Base-by-base conservation (phyloP, 805 yeast species). In the Metschnikowia peoriensis region DNA sequence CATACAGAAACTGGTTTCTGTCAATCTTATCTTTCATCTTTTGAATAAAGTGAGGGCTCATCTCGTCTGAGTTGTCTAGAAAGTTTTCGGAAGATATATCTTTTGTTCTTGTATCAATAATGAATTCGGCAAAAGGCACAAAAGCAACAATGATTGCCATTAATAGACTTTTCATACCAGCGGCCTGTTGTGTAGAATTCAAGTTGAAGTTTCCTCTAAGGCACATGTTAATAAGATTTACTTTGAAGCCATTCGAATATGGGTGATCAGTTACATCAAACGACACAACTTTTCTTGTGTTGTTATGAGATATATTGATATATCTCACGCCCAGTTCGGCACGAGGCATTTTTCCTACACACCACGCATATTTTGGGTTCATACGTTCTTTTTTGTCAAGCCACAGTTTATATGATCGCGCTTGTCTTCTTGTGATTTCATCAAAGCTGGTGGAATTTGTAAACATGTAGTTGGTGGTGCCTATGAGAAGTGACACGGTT, bases 391-490 rank as follows among this genome's bases (percentile, higher is more conserved):
- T 46, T 17, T 53, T 53, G 8, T 22, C 46, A 38, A 62, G 51
- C 65, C 66, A 69, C 42, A 68, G 61, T 11, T 61, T 47, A 48
- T 72, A 66, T 32, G 68, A 63, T 41, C 69, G 70, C 34, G 70
- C 55, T 49, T 67, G 70, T 48, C 62, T 62, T 28, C 48, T 50
- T 14, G 75, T 67, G 39, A 85, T 62, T 37, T 80, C 84, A 56
- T 87, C 93, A 11, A 89, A 61, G 0, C 90, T 78, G 0, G 89
- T 80, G 52, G 75, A 67, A 58, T 87, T 85, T 7, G 54, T 53
- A 1, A 57, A 45, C 22, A 86, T 70, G 60, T 81, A 82, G 43
- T 67, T 59, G 2, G 77, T 22, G 54, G 83, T 84, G 37, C 76
- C 69, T 0, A 63, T 58, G 2, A 76, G 58, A 46, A 86, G 67